phyloP scores from a whole-genome alignment of 2,329 filamentous ascomycete genomes.

The Pseudopyrenochaeta lycopersici region DNA sequence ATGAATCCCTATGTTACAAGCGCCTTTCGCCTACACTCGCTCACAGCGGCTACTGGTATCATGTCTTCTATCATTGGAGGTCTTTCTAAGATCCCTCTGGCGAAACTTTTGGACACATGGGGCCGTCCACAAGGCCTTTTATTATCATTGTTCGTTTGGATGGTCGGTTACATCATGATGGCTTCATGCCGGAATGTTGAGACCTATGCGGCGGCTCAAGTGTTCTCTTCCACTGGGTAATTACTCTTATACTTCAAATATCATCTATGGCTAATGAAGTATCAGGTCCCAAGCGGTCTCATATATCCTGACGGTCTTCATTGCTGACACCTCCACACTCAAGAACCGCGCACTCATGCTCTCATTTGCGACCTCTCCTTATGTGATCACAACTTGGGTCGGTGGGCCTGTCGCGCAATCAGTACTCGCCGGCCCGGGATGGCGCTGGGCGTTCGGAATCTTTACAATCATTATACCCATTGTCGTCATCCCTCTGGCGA shows the following conservation, averaged over 20 bases:
- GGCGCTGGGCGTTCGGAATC: slow-evolving; percentile 73
- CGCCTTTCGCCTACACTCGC: slow-evolving; percentile 40
- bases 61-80: slow-evolving; percentile 45
- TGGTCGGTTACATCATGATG: slow-evolving; percentile 66
- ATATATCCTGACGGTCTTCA: slow-evolving; percentile 70
- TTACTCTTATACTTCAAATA: slow-evolving; percentile 56
- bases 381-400: slow-evolving; percentile 71
- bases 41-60: slow-evolving; percentile 44
- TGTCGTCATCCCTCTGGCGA: slow-evolving; percentile 67
- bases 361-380: slow-evolving; percentile 69
- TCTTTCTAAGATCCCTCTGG: slow-evolving; percentile 46
- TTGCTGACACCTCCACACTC: slow-evolving; percentile 71
- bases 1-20: slow-evolving; percentile 49
- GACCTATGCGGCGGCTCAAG: slow-evolving; percentile 69
- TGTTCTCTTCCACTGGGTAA: slow-evolving; percentile 70
- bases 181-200: slow-evolving; percentile 67
- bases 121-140: slow-evolving; percentile 46
- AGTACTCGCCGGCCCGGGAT: slow-evolving; percentile 64
- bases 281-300: slow-evolving; percentile 19
- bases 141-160: slow-evolving; percentile 34
- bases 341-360: slow-evolving; percentile 70
- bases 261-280: not conserved
- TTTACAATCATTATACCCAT: slow-evolving; percentile 71
- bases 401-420: slow-evolving; percentile 65
- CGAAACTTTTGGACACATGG: slow-evolving; percentile 51